Base-by-base conservation (phyloP, 75 land plant genomes). In the Cunninghamia lanceolata region DNA sequence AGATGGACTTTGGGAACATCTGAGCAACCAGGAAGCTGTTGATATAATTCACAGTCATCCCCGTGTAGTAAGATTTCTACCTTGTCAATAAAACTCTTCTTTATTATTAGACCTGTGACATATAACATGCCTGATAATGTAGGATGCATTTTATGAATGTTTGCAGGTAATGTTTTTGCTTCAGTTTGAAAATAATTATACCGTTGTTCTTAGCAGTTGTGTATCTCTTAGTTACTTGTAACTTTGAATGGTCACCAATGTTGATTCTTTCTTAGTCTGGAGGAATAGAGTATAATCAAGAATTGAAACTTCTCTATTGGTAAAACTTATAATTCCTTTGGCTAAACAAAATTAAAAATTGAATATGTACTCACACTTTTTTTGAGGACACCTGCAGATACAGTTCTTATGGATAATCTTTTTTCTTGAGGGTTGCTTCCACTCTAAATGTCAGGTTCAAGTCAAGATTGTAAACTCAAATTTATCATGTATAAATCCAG, bases 1-100 rank as follows among this genome's bases (percentile, higher is more conserved):
- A 39, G 98, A 96, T 88, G 98, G 98, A 30, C 90, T 96, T 19
- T 96, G 99, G 99, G 99, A 96, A 89, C 99, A 96, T 86, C 83
- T 96, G 86, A 93, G 94, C 92, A 95, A 91, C 86, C 91, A 96
- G 81, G 94, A 95, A 47, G 99, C 94, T 52, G 95, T 96, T 8
- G 91, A 96, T 53, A 95, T 96, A 40, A 94, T 96, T 54, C 84
- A 95, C 85, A 90, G 78, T 36, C 85, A 87, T 85, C 94, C 99
- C 19, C 92, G 89, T 19, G 76, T 85, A 87, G 95, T 94, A 91
- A 89, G 93, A n/a, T 75, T 86, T 63, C 52, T 47, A 78, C 79
- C 54, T 54, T 53, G 17, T 80, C 9, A 50, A 39, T 73, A 40
- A 45, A 32, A 47, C 28, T 45, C 32, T n/a, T 46, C 13, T 45